Percentiles rank a stretch among this genome's conserved stretches.
Conservation (phyloP, 331 rosid genomes). For the Cydonia oblonga region DNA sequence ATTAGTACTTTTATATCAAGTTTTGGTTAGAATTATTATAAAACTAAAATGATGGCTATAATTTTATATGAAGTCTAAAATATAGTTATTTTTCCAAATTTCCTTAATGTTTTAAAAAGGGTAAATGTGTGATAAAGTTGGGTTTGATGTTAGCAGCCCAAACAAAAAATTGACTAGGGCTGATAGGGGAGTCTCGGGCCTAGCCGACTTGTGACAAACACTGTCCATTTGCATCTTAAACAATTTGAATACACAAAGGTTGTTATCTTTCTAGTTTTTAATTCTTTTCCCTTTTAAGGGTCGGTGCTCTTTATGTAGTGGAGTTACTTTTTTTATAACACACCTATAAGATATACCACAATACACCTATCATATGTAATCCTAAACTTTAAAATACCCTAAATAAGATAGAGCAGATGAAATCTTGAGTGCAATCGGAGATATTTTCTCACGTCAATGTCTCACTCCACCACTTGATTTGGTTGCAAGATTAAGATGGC, state of each 20-base stretch:
- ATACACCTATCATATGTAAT: neutral
- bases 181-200: neutral
- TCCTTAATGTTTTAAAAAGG: too few species aligned
- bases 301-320: constrained; percentile 4
- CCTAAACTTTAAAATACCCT: neutral
- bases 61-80: too few species aligned
- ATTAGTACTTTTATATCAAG: too few species aligned
- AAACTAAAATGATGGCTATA: too few species aligned
- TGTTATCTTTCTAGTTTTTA: neutral
- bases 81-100: too few species aligned
- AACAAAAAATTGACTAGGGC: neutral
- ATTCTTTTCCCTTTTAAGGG: neutral
- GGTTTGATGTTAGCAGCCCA: neutral
- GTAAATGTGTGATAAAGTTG: neutral
- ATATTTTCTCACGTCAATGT: neutral
- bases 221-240: neutral
- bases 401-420: neutral
- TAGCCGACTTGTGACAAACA: neutral
- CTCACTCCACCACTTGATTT: neutral
- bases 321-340: neutral
- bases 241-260: neutral
- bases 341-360: neutral
- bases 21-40: too few species aligned
- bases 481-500: neutral
- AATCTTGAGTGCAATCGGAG: neutral